phyloP scores from a whole-genome alignment of 306 rosid genomes.

The Cicer cuneatum region DNA sequence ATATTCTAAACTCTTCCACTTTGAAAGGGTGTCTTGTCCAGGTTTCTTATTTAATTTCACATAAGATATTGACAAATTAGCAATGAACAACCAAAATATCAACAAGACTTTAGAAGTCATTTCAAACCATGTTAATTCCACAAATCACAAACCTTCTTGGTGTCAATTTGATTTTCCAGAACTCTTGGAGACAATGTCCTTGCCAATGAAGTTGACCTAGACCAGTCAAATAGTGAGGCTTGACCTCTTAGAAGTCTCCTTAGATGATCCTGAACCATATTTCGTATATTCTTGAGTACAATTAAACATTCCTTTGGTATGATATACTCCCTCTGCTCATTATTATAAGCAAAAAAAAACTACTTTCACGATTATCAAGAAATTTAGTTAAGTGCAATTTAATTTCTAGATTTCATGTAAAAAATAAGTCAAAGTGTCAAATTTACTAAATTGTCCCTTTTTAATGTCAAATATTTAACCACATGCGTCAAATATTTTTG shows the following conservation, averaged over 20 bases:
- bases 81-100: slow-evolving; percentile 30
- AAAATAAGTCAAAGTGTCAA: too few species aligned
- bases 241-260: slow-evolving; percentile 98
- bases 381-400: too few species aligned
- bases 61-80: slow-evolving; percentile 9
- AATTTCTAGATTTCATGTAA: too few species aligned
- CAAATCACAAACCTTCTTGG: slow-evolving; percentile 80
- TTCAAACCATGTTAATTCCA: slow-evolving; percentile 35
- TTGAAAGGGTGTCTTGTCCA: slow-evolving; percentile 12
- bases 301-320: slow-evolving; percentile 35
- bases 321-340: neutral
- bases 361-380: too few species aligned
- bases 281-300: neutral
- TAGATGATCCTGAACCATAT: slow-evolving; percentile 81
- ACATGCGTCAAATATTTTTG: too few species aligned
- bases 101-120: slow-evolving; percentile 30
- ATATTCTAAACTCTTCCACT: slow-evolving; percentile 21
- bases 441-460: too few species aligned
- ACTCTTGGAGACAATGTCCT: slow-evolving; percentile 96
- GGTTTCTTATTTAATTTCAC: slow-evolving; percentile 17
- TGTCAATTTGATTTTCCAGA: slow-evolving; percentile 97
- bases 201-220: slow-evolving; percentile 90
- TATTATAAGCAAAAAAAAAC: too few species aligned
- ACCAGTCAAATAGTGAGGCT: slow-evolving; percentile 94
- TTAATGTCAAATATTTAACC: too few species aligned